Evolutionary conservation across 805 yeast species (phyloP).

Genomic region (Ogataea siamensis): DNA sequence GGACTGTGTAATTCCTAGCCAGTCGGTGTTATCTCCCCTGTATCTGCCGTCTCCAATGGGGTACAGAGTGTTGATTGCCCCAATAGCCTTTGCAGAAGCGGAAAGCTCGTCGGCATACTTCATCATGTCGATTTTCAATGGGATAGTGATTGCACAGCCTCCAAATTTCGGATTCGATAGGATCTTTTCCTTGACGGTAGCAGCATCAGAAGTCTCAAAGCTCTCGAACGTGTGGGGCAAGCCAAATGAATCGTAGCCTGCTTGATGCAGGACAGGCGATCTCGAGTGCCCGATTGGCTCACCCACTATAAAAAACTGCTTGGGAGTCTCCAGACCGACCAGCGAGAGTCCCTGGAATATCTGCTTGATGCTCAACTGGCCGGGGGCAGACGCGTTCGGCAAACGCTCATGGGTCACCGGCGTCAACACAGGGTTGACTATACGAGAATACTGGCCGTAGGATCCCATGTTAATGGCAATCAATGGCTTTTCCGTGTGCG

Average conservation of each 20-base stretch:
- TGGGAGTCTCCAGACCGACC: slow-evolving; percentile 60
- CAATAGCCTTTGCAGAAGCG: slow-evolving; percentile 77
- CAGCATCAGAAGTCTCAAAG: slow-evolving; percentile 66
- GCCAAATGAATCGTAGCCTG: slow-evolving; percentile 72
- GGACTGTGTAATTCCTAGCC: slow-evolving; percentile 81
- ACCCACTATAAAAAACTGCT: slow-evolving; percentile 74
- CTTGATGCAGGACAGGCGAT: slow-evolving; percentile 83
- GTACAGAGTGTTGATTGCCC: slow-evolving; percentile 89
- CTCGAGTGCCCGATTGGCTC: slow-evolving; percentile 81
- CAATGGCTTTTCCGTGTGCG: slow-evolving; percentile 59
- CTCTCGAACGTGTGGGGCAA: slow-evolving; percentile 70
- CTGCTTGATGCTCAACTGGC: slow-evolving; percentile 66
- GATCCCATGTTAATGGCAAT: slow-evolving; percentile 83
- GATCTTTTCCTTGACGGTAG: slow-evolving; percentile 51
- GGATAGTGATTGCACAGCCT: slow-evolving; percentile 95
- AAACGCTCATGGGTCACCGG: slow-evolving; percentile 78
- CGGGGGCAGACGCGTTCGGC: slow-evolving; percentile 75
- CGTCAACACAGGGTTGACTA: slow-evolving; percentile 70
- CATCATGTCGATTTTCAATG: slow-evolving; percentile 81
- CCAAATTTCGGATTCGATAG: slow-evolving; percentile 60
- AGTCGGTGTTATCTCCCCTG: slow-evolving; percentile 91
- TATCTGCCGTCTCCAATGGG: slow-evolving; percentile 51
- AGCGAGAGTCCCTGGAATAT: slow-evolving; percentile 55
- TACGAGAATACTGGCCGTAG: slow-evolving; percentile 74
- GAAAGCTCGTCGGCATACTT: slow-evolving; percentile 62